Evolutionary conservation across 2,329 filamentous ascomycete genomes (phyloP).

Genomic region (Botrytis fragariae): DNA sequence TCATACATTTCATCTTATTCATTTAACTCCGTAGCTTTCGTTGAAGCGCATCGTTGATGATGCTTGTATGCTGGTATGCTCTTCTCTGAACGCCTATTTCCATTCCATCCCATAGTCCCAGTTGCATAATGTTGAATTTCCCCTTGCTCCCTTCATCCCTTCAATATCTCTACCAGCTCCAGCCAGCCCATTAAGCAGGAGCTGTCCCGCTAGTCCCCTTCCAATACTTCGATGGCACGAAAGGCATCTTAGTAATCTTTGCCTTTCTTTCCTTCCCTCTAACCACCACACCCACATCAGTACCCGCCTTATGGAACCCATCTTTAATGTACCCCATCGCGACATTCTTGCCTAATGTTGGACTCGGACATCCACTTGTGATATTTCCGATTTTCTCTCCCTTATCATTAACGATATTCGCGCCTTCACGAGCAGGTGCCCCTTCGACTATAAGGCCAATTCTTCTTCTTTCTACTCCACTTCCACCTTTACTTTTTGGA

Average conservation of each 20-base stretch:
- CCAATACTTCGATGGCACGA: conserved; percentile 64
- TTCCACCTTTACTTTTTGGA: conserved; percentile 68
- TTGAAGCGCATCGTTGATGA: not conserved
- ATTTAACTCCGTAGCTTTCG: conserved; percentile 1
- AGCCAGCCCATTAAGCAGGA: conserved; percentile 4
- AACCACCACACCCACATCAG: conserved; percentile 62
- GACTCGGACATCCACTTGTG: conserved; percentile 88
- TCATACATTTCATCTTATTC: conserved; percentile 1
- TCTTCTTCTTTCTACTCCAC: conserved; percentile 67
- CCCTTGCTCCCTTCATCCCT: not conserved
- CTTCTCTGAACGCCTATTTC: not conserved
- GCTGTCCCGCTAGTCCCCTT: conserved; percentile 28
- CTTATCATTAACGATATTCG: conserved; percentile 64
- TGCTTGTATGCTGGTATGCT: not conserved
- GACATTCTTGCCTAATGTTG: conserved; percentile 83
- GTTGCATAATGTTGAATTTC: conserved; percentile 1
- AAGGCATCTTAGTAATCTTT: conserved; percentile 68
- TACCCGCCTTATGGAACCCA: conserved; percentile 66
- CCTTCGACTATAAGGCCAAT: conserved; percentile 82
- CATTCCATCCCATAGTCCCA: not conserved
- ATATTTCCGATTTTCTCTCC: conserved; percentile 71
- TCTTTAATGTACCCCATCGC: conserved; percentile 82
- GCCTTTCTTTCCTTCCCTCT: conserved; percentile 66
- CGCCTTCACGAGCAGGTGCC: conserved; percentile 86
- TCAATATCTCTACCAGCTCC: not conserved